Evolutionary conservation across 2,329 filamentous ascomycete species (phyloP).

Genomic region (Claviceps sp.): DNA sequence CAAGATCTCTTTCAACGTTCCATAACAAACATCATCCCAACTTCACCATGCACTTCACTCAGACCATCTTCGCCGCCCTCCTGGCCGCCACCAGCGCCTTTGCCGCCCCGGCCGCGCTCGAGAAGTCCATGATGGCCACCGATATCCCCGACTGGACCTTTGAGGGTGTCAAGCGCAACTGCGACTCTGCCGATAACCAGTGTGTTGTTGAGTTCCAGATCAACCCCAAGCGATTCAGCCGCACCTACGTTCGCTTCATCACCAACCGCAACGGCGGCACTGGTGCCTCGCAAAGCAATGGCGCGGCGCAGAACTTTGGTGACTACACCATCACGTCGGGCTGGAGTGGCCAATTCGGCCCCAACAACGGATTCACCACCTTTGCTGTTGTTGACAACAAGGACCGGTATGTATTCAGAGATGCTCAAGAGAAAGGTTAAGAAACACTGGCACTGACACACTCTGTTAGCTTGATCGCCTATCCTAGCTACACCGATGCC

Average conservation of each 20-base stretch:
- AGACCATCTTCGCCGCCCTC: constrained; percentile 22
- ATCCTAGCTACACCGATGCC: constrained; percentile 38
- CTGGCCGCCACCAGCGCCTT: constrained; percentile 22
- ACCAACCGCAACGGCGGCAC: constrained; percentile 15
- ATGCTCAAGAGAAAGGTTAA: too few relatives aligned
- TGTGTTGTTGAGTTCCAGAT: constrained; percentile 33
- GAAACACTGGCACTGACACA: not conserved
- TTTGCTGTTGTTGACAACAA: constrained; percentile 33
- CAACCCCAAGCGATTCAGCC: constrained; percentile 14
- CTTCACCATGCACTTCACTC: constrained; percentile 30
- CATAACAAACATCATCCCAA: not conserved
- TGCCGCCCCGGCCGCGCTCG: constrained; percentile 21
- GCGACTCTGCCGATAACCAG: constrained; percentile 22
- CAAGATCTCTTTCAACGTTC: not conserved
- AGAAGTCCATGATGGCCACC: constrained; percentile 27
- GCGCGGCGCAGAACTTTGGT: constrained; percentile 31
- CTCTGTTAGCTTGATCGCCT: constrained; percentile 27
- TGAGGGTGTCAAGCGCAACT: constrained; percentile 24
- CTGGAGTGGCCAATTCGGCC: constrained; percentile 43
- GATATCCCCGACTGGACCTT: constrained; percentile 27
- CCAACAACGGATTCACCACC: constrained; percentile 34
- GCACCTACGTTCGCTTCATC: constrained; percentile 25
- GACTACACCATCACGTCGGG: constrained; percentile 36
- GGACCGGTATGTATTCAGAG: constrained; percentile 10
- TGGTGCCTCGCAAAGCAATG: constrained; percentile 22